Percentiles rank a stretch among this genome's conserved stretches.
Conservation (phyloP, 495 filamentous ascomycete species). For the Aspergillus funiculosus region DNA sequence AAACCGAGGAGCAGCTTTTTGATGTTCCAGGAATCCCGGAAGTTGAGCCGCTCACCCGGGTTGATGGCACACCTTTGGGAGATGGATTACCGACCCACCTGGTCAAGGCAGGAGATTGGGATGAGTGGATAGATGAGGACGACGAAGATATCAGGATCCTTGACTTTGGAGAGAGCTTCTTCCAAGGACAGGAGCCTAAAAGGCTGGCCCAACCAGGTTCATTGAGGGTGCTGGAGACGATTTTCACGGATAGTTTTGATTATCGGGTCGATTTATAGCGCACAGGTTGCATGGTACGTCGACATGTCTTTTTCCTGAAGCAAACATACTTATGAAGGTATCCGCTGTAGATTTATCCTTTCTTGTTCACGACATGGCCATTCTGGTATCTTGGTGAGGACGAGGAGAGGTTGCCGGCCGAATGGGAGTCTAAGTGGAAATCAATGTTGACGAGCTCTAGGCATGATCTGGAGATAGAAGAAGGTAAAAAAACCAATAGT, state of each 20-base stretch:
- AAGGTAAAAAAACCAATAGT: constrained; percentile 18
- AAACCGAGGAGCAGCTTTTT: constrained; percentile 27
- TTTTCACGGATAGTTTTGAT: constrained; percentile 34
- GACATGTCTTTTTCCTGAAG: no score
- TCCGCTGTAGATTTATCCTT: constrained; percentile 20
- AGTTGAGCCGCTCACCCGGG: constrained; percentile 25
- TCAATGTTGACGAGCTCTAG: constrained; percentile 9
- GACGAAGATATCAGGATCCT: constrained; percentile 38
- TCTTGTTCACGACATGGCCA: constrained; percentile 18
- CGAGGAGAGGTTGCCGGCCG: constrained; percentile 14
- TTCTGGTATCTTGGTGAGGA: constrained; percentile 23
- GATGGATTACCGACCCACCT: constrained; percentile 33
- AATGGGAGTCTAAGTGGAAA: constrained; percentile 21
- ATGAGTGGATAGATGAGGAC: constrained; percentile 33
- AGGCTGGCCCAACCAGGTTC: constrained; percentile 31
- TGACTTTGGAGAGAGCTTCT: constrained; percentile 43
- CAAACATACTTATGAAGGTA: constrained; percentile 9
- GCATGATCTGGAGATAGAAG: constrained; percentile 9
- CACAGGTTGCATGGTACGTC: constrained; percentile 32
- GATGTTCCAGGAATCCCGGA: constrained; percentile 35
- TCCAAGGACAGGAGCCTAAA: constrained; percentile 18
- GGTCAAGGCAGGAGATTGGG: constrained; percentile 30
- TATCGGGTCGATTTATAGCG: constrained; percentile 40
- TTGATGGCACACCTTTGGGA: constrained; percentile 28
- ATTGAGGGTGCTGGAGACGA: constrained; percentile 39